Evolutionary conservation across 1,139 yeast species (phyloP).

Genomic region (Eremothecium gossypii): DNA sequence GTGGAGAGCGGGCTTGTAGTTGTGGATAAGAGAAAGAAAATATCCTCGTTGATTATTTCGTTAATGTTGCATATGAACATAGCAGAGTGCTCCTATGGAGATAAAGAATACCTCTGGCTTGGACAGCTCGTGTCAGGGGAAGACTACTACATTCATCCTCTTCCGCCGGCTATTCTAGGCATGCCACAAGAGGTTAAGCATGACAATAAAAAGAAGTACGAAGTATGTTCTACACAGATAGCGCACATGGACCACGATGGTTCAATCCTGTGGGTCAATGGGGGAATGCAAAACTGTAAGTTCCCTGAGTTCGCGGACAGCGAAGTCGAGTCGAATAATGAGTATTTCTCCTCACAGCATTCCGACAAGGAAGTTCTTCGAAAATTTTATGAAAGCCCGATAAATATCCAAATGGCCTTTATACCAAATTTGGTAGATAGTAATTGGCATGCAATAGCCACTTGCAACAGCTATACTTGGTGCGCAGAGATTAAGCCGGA

Average conservation of each 20-base stretch:
- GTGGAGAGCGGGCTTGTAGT: slow-evolving; percentile 45
- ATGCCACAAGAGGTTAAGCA: too few relatives aligned
- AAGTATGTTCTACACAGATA: slow-evolving; percentile 12
- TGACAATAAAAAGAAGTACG: slow-evolving; percentile 4
- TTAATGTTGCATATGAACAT: slow-evolving; percentile 32
- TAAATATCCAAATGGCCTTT: too few relatives aligned
- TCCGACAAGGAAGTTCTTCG: too few relatives aligned
- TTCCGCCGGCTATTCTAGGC: slow-evolving; percentile 12
- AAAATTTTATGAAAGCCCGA: too few relatives aligned
- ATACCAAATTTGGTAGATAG: too few relatives aligned
- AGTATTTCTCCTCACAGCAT: too few relatives aligned
- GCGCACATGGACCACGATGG: slow-evolving; percentile 9
- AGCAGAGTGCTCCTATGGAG: slow-evolving; percentile 42
- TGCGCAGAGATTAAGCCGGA: too few relatives aligned
- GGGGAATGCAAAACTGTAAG: slow-evolving; percentile 14
- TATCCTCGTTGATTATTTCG: slow-evolving; percentile 34
- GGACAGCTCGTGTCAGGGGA: slow-evolving; percentile 40
- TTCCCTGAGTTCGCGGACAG: too few relatives aligned
- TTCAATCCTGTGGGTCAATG: slow-evolving; percentile 13
- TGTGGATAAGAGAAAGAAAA: slow-evolving; percentile 35
- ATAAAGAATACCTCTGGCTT: slow-evolving; percentile 54
- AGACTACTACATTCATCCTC: slow-evolving; percentile 8
- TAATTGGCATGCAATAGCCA: too few relatives aligned
- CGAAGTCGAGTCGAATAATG: too few relatives aligned
- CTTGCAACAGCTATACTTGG: too few relatives aligned